A percentile compares a stretch with the other conserved stretches of the same genome.
Evolutionary conservation across 176 grass and related monocot genomes (phyloP).

Genomic region (Hordeum marinum): DNA sequence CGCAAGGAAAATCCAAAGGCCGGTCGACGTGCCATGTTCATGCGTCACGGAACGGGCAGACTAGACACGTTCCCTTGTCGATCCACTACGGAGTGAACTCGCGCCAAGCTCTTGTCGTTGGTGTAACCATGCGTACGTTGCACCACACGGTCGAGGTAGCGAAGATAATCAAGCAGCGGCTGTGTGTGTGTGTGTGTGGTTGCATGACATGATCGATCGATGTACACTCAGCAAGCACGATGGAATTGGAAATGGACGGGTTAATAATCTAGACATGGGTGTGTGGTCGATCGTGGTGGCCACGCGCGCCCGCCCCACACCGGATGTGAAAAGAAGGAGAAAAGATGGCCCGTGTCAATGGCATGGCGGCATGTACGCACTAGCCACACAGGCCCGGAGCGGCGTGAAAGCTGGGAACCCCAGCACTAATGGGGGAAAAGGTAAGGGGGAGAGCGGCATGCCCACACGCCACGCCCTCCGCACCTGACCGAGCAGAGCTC

Average conservation of each 20-base stretch:
- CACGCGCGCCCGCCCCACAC: not conserved
- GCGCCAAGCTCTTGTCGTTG: not conserved
- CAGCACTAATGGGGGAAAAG: not conserved
- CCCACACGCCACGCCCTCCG: conserved; percentile 2
- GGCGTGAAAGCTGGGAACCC: not conserved
- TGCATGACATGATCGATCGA: not conserved
- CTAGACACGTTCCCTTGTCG: not conserved
- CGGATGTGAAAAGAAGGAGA: not conserved
- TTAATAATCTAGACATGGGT: not conserved
- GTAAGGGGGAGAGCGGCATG: not conserved
- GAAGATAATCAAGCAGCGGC: not conserved
- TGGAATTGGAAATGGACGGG: not conserved
- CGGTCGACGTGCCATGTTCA: not conserved
- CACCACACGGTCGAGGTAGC: not conserved
- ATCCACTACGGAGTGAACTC: not conserved
- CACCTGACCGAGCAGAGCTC: not conserved
- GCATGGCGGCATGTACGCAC: conserved; percentile 1
- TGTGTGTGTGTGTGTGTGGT: not conserved
- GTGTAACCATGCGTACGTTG: not conserved
- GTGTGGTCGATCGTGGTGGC: not conserved
- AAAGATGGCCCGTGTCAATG: not conserved
- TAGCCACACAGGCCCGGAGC: not conserved
- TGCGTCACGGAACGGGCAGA: not conserved
- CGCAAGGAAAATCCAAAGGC: not conserved
- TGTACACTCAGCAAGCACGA: conserved; percentile 6